Conservation (phyloP, 2,329 filamentous ascomycete genomes). For the Parasarocladium wereldwijsianum region DNA sequence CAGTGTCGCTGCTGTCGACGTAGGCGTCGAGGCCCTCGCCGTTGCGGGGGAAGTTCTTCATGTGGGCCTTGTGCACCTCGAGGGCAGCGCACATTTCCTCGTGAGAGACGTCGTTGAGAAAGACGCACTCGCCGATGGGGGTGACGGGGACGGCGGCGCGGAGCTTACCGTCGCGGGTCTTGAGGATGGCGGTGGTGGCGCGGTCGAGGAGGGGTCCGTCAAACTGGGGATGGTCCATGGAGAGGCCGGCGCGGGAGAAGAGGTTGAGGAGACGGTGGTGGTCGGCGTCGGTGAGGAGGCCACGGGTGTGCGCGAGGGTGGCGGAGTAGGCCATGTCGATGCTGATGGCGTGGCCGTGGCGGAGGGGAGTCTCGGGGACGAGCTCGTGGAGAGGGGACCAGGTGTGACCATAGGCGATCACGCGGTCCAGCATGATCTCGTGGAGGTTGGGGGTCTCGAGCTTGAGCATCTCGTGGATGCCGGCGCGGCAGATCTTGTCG, state of each 20-base stretch:
- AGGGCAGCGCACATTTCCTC: slow-evolving; percentile 49
- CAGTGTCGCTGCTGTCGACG: slow-evolving; percentile 55
- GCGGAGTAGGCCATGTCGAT: slow-evolving; percentile 67
- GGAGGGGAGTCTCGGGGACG: slow-evolving; percentile 50
- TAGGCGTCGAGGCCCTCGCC: slow-evolving; percentile 55
- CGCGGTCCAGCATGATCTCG: slow-evolving; percentile 56
- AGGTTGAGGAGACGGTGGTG: slow-evolving; percentile 48
- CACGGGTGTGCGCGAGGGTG: slow-evolving; percentile 49
- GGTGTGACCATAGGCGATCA: slow-evolving; percentile 53
- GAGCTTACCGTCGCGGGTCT: slow-evolving; percentile 54
- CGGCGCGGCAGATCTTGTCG: slow-evolving; percentile 52
- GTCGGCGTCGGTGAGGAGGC: slow-evolving; percentile 43
- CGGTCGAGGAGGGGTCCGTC: slow-evolving; percentile 50
- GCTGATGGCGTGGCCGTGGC: slow-evolving; percentile 60
- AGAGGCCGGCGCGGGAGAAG: slow-evolving; percentile 55
- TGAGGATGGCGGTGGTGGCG: slow-evolving; percentile 53
- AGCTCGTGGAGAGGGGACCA: slow-evolving; percentile 63
- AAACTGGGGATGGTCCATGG: slow-evolving; percentile 57
- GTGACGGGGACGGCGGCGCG: slow-evolving; percentile 50
- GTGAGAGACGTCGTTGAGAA: slow-evolving; percentile 50
- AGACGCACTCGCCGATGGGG: slow-evolving; percentile 51
- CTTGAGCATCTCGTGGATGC: slow-evolving; percentile 59
- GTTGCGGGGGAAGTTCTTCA: slow-evolving; percentile 45
- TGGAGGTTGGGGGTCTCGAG: slow-evolving; percentile 60
- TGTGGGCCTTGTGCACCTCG: slow-evolving; percentile 46